Evolutionary conservation across 148 eudicot genomes (phyloP), one percentile per base, ranked within the genome.

Genomic region (Arctostaphylos glauca): DNA sequence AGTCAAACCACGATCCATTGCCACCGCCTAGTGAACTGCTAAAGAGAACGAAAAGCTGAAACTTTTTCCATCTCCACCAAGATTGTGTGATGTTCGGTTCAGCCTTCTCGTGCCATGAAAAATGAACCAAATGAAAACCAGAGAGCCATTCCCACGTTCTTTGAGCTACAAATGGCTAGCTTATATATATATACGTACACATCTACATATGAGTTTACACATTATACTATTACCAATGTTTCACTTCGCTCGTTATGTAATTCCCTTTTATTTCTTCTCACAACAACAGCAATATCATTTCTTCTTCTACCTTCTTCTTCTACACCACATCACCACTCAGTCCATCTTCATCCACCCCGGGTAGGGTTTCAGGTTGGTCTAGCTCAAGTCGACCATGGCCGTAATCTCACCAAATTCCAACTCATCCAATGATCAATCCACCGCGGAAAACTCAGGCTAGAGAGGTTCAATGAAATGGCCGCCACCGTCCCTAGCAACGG

Each of bases 351-450:
- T 6, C 47, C 31, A 4, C 4, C 12, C 10, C 76, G 25, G 66
- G 16, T 55, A 15, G 86, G 80, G 19, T 74, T 84, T n/a, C 80
- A 41, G 4, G 54, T 77, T 0, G 46, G 54, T 18, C 52, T 84
- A 52, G 62, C 76, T 14, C 83, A 70, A 2, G 31, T 74, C 76
- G 43, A 60, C 31, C 74, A 53, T 44, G 67, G 55, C 12, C 73
- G 41, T 0, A 80, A 75, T 47, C 66, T 80, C 55, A 80, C 86
- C 48, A 84, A 75, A 44, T 5, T 84, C 25, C 75, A 84, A 58
- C 80, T 80, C 53, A 0, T 84, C 54, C 67, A 80, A 23, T 72
- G 86, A 9, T 76, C 67, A 0, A 3, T 80, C 75, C 74, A 53
- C 6, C 86, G 78, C 0, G 52, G 55, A 23, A 84, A 60, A 62